These are phyloP conservation scores for Diaporthe humulicola DNA, from an alignment of 2,329 filamentous ascomycete genomes.

Conservation along the genomic window DNA sequence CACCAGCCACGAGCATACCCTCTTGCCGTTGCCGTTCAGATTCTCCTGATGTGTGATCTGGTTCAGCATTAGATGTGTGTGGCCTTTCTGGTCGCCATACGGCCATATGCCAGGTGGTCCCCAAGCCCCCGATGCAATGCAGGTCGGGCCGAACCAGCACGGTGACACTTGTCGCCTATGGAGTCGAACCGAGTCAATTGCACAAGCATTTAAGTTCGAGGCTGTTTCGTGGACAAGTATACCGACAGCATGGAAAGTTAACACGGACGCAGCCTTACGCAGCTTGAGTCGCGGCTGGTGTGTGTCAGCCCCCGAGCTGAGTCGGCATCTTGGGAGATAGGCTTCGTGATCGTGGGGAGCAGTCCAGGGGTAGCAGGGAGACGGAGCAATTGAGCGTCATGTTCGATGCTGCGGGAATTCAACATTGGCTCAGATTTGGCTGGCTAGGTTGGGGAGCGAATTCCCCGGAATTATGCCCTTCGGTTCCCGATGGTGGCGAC, in stretches of 20 bases:
- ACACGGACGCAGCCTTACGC: conserved; percentile 12
- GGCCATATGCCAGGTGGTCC: neutral
- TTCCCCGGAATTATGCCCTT: neutral
- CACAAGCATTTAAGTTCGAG: neutral
- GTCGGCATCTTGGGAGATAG: neutral
- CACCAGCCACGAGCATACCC: neutral
- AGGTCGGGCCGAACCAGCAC: neutral
- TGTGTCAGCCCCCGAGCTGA: neutral
- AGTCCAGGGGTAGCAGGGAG: neutral
- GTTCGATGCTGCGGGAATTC: neutral
- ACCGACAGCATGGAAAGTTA: conserved; percentile 17
- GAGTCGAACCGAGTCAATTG: neutral
- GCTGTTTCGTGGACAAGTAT: neutral
- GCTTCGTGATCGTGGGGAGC: neutral
- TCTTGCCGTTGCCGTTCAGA: neutral
- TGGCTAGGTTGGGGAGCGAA: neutral
- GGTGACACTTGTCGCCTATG: neutral
- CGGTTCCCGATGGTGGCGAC: neutral
- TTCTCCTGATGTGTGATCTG: neutral
- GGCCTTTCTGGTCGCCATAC: neutral
- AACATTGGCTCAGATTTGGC: neutral
- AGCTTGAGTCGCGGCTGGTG: conserved; percentile 10
- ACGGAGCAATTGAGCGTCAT: too few species aligned
- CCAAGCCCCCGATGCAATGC: too few species aligned
- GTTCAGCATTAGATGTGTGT: neutral